Conservation (phyloP, 805 yeast species). For the Saccharomycodes ludwigii region DNA sequence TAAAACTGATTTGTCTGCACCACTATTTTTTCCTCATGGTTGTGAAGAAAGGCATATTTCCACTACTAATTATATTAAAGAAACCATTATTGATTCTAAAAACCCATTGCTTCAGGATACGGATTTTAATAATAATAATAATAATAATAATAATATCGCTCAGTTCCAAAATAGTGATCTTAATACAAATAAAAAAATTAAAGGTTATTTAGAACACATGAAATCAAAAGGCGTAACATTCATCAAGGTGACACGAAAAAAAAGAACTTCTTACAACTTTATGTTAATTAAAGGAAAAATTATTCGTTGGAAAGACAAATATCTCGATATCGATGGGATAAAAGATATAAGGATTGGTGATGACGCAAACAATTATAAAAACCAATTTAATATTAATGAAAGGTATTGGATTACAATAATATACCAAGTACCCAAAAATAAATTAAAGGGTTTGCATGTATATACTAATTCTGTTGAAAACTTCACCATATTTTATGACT, state of each 20-base stretch:
- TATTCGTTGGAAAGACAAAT: slow-evolving; percentile 20
- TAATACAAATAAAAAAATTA: no score
- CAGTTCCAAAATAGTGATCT: no score
- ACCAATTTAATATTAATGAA: slow-evolving; percentile 63
- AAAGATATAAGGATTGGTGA: slow-evolving; percentile 34
- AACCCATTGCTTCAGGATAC: no score
- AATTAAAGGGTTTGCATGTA: slow-evolving; percentile 68
- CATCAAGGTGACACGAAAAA: slow-evolving; percentile 20
- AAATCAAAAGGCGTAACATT: slow-evolving; percentile 16
- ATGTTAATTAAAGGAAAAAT: slow-evolving; percentile 12
- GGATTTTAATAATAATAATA: no score
- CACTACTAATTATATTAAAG: no score
- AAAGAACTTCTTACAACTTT: slow-evolving; percentile 15
- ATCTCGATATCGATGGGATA: slow-evolving; percentile 20
- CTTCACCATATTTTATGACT: slow-evolving; percentile 40
- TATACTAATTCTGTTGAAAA: slow-evolving; percentile 46
- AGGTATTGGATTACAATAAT: slow-evolving; percentile 72
- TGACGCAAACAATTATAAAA: slow-evolving; percentile 76
- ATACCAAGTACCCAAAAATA: slow-evolving; percentile 48
- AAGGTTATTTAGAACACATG: no score
- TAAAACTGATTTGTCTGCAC: no score
- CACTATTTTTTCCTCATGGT: no score
- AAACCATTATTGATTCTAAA: no score
- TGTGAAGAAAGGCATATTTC: no score
- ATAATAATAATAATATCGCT: no score